Base-by-base conservation (phyloP, 1,139 yeast species). In the Pichia inconspicua region DNA sequence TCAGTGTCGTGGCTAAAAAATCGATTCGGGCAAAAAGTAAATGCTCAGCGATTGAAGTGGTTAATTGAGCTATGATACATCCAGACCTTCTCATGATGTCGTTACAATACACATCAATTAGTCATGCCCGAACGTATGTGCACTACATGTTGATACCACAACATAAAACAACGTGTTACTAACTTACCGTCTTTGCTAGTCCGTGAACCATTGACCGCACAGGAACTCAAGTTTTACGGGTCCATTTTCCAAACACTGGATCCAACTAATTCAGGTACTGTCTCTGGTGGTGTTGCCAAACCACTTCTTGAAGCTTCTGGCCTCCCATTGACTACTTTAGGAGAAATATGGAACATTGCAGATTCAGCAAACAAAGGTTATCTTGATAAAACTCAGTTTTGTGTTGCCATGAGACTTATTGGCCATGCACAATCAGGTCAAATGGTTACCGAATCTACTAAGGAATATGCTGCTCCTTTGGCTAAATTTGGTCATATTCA, bases 321-420 rank as follows among this genome's bases (percentile, higher is more conserved):
- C 0, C 74, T 92, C 48, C 82, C 95, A 8, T 84, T 95, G 3
- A 73, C 80, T 19, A 70, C 78, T 37, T 71, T 92, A 46, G 96
- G 97, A 5, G 95, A 89, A 65, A 83, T 94, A 52, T 94, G 98
- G 98, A 94, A 87, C 64, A 65, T 85, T 43, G 90, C 96, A 15
- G 99, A 92, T 67, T 75, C 78, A 19, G 82, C 81, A 53, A 89
- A 88, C 67, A 75, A 82, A 56, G 99, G 98, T 0, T 86, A 84
- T 63, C 72, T 94, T 56, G 84, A 86, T 57, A 89, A 83, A 62
- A 74, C 77, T 54, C 92, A 92, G 27, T 94, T 94, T 67, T 78
- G 87, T 54, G 75, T 80, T 49, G 96, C 97, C 30, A 75, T 92
- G 79, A 77, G 99, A 64, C 71, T 88, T 57, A 87, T 94, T 61